A percentile compares a stretch with the other conserved stretches of the same genome.
These are phyloP conservation scores for Hymenoscyphus salicellus DNA, from an alignment of 2,329 filamentous ascomycete species.

Conservation along the genomic window DNA sequence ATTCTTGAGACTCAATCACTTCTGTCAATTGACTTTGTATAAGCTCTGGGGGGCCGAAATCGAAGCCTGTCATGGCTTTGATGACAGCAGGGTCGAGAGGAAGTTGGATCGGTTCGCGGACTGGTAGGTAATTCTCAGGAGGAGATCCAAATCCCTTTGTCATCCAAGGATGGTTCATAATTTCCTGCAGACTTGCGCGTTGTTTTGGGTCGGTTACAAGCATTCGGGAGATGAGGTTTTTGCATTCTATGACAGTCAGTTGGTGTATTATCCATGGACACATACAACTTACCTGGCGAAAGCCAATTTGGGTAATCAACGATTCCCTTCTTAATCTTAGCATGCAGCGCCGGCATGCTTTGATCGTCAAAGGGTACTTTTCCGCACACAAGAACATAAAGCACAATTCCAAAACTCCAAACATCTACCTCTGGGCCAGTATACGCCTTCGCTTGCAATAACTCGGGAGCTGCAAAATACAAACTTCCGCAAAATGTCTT, in stretches of 20 bases:
- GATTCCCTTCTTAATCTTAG: constrained; percentile 95
- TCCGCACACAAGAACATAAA: constrained; percentile 94
- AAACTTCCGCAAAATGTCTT: constrained; percentile 98
- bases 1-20: constrained; percentile 90
- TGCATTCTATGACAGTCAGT: constrained; percentile 66
- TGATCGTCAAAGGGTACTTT: constrained; percentile 99
- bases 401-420: constrained; percentile 97
- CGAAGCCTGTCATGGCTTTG: constrained; percentile 94
- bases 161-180: constrained; percentile 96
- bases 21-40: constrained; percentile 80
- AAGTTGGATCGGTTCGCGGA: constrained; percentile 77
- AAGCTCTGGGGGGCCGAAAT: constrained; percentile 83
- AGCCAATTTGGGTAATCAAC: constrained; percentile 96
- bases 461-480: constrained; percentile 94
- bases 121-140: constrained; percentile 84
- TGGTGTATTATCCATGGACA: background rate
- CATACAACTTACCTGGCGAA: constrained; percentile 66
- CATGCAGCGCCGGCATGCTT: constrained; percentile 96
- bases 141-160: constrained; percentile 82
- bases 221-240: constrained; percentile 89
- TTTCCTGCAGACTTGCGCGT: constrained; percentile 82
- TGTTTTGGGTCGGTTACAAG: constrained; percentile 89
- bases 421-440: constrained; percentile 95
- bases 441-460: constrained; percentile 90
- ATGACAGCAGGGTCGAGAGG: constrained; percentile 82